phyloP scores from a whole-genome alignment of 495 filamentous ascomycete species.

The Patellaria atrata region DNA sequence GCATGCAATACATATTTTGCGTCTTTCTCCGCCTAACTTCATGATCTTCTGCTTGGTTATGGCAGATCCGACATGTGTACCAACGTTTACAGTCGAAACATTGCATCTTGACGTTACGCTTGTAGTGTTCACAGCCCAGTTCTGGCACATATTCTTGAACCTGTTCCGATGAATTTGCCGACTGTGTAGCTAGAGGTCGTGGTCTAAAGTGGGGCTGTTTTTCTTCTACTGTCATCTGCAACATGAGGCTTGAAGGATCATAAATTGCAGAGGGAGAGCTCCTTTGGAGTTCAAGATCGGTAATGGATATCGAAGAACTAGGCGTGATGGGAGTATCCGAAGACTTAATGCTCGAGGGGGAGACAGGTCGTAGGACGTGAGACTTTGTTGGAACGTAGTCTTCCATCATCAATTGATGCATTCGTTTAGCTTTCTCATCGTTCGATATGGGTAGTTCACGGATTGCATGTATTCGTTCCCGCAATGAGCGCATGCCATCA shows the following conservation, averaged over 20 bases:
- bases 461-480: conserved; percentile 65
- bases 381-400: conserved; percentile 37
- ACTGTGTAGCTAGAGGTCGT: conserved; percentile 24
- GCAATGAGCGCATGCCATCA: conserved; percentile 72
- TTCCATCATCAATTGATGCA: conserved; percentile 74
- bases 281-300: conserved; percentile 11
- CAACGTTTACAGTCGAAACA: conserved; percentile 78
- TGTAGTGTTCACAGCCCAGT: conserved; percentile 88
- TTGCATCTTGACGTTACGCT: conserved; percentile 88
- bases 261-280: conserved; percentile 19
- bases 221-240: conserved; percentile 37
- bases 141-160: too few relatives aligned
- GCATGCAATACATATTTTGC: conserved; percentile 96
- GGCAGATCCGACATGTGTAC: conserved; percentile 93
- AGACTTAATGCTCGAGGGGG: conserved; percentile 15
- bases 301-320: conserved; percentile 13
- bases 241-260: conserved; percentile 3
- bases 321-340: conserved; percentile 21
- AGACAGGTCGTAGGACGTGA: conserved; percentile 9
- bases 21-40: conserved; percentile 65
- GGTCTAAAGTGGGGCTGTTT: conserved; percentile 53
- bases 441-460: conserved; percentile 48
- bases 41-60: conserved; percentile 79
- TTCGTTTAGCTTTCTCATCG: conserved; percentile 62
- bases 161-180: conserved; percentile 20